Percentiles rank a stretch among this genome's conserved stretches.
These are phyloP conservation scores for Fusarium secorum DNA, from an alignment of 2,329 filamentous ascomycete genomes.

Conservation along the genomic window DNA sequence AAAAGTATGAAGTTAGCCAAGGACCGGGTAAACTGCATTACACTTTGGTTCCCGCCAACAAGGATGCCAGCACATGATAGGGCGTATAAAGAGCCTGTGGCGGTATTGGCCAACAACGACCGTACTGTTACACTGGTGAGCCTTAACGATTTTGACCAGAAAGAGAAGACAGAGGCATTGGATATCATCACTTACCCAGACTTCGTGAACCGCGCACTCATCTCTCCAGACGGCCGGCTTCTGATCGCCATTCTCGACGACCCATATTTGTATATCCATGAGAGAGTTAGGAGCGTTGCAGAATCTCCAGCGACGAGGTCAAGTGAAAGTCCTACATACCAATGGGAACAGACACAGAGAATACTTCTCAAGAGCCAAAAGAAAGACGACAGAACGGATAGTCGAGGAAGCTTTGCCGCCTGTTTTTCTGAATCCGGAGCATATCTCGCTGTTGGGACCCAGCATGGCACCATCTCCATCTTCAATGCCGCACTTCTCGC, in stretches of 20 bases:
- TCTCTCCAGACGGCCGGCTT: constrained; percentile 85
- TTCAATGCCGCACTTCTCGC: constrained; percentile 66
- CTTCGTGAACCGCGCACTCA: constrained; percentile 91
- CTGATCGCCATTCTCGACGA: constrained; percentile 89
- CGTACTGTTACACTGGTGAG: constrained; percentile 86
- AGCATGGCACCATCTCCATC: constrained; percentile 80
- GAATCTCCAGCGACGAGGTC: constrained; percentile 32
- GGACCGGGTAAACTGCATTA: constrained; percentile 72
- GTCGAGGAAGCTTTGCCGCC: constrained; percentile 77
- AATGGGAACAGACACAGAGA: constrained; percentile 61
- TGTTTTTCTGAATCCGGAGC: constrained; percentile 77
- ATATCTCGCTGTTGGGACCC: constrained; percentile 78
- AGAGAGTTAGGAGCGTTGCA: constrained; percentile 55
- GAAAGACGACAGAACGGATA: constrained; percentile 61
- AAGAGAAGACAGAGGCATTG: constrained; percentile 62
- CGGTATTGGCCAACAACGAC: constrained; percentile 88
- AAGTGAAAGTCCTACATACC: constrained; percentile 46
- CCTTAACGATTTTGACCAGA: constrained; percentile 65
- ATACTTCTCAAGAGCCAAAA: constrained; percentile 67
- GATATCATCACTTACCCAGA: constrained; percentile 79
- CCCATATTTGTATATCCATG: constrained; percentile 84
- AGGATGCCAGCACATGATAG: constrained; percentile 38
- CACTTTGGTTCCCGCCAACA: constrained; percentile 65
- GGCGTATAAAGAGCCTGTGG: constrained; percentile 64
- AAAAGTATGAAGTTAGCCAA: constrained; percentile 63